Evolutionary conservation across 352 stramenopile genomes (phyloP).

Genomic region (Paralagenidium karlingii): DNA sequence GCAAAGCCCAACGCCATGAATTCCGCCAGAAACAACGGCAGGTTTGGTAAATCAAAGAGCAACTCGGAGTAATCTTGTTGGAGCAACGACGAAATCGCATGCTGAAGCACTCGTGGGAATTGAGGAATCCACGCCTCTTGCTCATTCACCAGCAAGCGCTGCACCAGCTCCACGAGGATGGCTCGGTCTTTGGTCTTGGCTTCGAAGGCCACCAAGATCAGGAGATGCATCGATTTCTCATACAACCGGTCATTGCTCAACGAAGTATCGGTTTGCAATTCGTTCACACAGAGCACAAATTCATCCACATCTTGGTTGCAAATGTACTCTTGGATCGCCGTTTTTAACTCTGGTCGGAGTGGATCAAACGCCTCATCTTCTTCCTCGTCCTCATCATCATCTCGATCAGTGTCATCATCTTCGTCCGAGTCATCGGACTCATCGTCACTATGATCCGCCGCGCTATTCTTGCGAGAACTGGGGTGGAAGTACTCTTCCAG

Average conservation of each 20-base stretch:
- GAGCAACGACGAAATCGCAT: too few species aligned
- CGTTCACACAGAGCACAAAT: constrained; percentile 60
- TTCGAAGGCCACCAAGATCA: constrained; percentile 5
- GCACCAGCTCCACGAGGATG: not conserved
- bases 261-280: too few species aligned
- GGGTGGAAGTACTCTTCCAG: constrained; percentile 65
- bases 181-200: constrained; percentile 1
- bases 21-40: too few species aligned
- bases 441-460: too few species aligned
- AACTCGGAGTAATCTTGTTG: too few species aligned
- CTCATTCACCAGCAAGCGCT: not conserved
- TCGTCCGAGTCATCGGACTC: not conserved
- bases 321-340: constrained; percentile 67
- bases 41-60: too few species aligned
- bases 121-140: too few species aligned
- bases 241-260: not conserved
- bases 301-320: constrained; percentile 61
- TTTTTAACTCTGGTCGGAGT: constrained; percentile 37
- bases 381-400: constrained; percentile 23
- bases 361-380: constrained; percentile 46
- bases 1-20: too few species aligned
- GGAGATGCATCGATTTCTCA: constrained; percentile 1
- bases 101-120: too few species aligned
- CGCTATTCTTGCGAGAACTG: too few species aligned
- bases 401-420: constrained; percentile 9